Percentiles rank a stretch among this genome's conserved stretches.
These are phyloP conservation scores for Teratosphaeria pseudoeucalypti DNA, from an alignment of 2,329 filamentous ascomycete genomes.

Conservation along the genomic window DNA sequence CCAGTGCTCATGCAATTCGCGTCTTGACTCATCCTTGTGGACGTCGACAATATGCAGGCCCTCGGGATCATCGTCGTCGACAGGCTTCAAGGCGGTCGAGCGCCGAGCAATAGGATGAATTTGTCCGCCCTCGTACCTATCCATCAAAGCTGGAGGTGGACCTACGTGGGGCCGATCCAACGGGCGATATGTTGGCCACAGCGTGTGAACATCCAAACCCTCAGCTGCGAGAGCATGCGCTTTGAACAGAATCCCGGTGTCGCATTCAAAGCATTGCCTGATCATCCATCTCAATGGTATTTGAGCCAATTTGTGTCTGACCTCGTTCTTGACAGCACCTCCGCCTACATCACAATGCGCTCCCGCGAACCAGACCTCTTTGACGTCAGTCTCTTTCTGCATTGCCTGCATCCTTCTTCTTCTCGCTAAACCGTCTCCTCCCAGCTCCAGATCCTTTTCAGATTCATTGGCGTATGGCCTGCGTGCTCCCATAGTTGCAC, in stretches of 20 bases:
- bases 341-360: constrained; percentile 37
- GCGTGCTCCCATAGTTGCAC: neutral
- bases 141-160: constrained; percentile 27
- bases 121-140: constrained; percentile 25
- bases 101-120: constrained; percentile 26
- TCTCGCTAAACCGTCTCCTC: neutral
- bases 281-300: constrained; percentile 42
- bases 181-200: constrained; percentile 31
- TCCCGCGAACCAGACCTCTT: constrained; percentile 37
- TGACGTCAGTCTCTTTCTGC: constrained; percentile 17
- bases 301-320: constrained; percentile 34
- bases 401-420: neutral
- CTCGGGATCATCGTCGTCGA: constrained; percentile 3
- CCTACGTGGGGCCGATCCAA: constrained; percentile 22
- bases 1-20: constrained; percentile 9
- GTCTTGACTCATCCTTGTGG: constrained; percentile 10
- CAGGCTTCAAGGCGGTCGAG: constrained; percentile 16
- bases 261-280: constrained; percentile 37
- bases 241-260: constrained; percentile 37
- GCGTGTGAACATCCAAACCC: constrained; percentile 32
- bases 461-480: neutral
- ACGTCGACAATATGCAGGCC: constrained; percentile 17
- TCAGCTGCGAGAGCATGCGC: constrained; percentile 30
- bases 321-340: constrained; percentile 32
- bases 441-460: constrained; percentile 5